Percentiles rank a stretch among this genome's conserved stretches.
These are phyloP conservation scores for Alopecurus myosuroides DNA, from an alignment of 176 grass and related monocot species.

Conservation along the genomic window DNA sequence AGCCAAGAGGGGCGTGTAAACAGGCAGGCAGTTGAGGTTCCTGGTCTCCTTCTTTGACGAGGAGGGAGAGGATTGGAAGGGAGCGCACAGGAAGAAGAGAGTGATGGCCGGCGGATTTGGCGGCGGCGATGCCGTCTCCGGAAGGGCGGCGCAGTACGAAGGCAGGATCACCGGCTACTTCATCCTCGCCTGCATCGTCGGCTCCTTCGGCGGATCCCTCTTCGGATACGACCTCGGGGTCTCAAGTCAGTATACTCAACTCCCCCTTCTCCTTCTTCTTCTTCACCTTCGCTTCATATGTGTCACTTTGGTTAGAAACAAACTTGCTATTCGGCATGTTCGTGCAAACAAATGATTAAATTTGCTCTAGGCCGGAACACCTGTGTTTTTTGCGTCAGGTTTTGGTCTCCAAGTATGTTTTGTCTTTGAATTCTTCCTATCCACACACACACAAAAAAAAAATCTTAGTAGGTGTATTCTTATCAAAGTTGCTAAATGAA, in stretches of 20 bases:
- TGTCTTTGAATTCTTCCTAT: neutral
- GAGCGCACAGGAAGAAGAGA: neutral
- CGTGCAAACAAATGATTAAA: too few relatives aligned
- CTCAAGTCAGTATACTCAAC: slow-evolving; percentile 47
- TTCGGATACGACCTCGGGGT: slow-evolving; percentile 98
- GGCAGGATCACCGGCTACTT: slow-evolving; percentile 87
- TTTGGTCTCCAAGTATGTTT: neutral
- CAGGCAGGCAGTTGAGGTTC: neutral
- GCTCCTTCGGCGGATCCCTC: slow-evolving; percentile 95
- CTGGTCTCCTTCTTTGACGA: neutral
- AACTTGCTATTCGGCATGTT: too few relatives aligned
- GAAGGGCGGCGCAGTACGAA: slow-evolving; percentile 71
- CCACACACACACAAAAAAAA: too few relatives aligned
- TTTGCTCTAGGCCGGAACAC: too few relatives aligned
- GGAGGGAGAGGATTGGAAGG: neutral
- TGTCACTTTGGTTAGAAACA: too few relatives aligned
- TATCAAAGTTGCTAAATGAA: neutral
- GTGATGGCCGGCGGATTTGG: slow-evolving; percentile 67
- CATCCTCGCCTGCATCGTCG: slow-evolving; percentile 83
- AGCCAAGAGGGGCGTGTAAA: neutral
- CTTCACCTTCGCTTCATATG: too few relatives aligned
- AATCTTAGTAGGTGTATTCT: neutral
- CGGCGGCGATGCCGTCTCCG: slow-evolving; percentile 30
- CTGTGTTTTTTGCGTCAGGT: neutral
- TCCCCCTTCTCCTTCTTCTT: neutral